Conservation (phyloP, 495 filamentous ascomycete species). For the Talaromyces adpressus region DNA sequence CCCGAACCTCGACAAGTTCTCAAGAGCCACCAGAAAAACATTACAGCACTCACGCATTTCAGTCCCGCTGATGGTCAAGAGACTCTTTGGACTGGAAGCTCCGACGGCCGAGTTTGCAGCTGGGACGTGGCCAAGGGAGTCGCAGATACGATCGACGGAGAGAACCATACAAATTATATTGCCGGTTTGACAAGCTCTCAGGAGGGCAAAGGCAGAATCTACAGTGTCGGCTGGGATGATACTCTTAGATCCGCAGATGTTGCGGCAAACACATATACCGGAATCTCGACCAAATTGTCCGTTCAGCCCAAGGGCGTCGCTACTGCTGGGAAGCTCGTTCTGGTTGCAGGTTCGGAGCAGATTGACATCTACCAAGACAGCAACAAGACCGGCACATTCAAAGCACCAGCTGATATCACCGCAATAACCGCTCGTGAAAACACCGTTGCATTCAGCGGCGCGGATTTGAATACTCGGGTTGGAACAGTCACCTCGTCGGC, state of each 20-base stretch:
- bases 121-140: constrained; percentile 70
- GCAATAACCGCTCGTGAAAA: constrained; percentile 60
- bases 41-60: constrained; percentile 63
- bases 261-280: constrained; percentile 51
- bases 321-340: constrained; percentile 35
- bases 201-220: constrained; percentile 51
- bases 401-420: constrained; percentile 60
- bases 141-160: constrained; percentile 65
- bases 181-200: constrained; percentile 59
- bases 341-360: constrained; percentile 59
- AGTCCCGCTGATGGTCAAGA: constrained; percentile 30
- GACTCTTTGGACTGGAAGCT: constrained; percentile 82
- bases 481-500: constrained; percentile 50
- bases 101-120: constrained; percentile 75
- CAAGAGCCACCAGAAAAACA: constrained; percentile 89
- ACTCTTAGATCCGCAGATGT: constrained; percentile 72
- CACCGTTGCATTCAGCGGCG: constrained; percentile 67
- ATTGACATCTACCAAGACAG: constrained; percentile 59
- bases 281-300: constrained; percentile 40
- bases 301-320: constrained; percentile 57
- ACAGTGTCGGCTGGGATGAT: constrained; percentile 94
- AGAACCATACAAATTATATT: constrained; percentile 74
- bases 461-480: constrained; percentile 64
- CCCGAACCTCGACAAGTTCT: constrained; percentile 62
- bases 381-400: constrained; percentile 49